Percentiles rank a stretch among this genome's conserved stretches.
Evolutionary conservation across 805 yeast genomes (phyloP).

Genomic region (Cephaloascus albidus): DNA sequence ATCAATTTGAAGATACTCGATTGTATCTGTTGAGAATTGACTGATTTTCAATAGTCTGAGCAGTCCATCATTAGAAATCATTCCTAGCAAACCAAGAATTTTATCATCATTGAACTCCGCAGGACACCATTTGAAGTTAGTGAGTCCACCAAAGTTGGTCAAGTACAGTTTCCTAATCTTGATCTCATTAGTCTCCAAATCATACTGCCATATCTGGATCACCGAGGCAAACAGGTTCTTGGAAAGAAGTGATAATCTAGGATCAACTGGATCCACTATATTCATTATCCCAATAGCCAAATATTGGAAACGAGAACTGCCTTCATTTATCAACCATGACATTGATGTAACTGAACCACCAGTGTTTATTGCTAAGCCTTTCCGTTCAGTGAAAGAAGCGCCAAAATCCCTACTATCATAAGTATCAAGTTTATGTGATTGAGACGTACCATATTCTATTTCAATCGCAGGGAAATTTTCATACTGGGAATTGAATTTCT

Average conservation of each 20-base stretch:
- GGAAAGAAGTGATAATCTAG: constrained; percentile 8
- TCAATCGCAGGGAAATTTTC: no score
- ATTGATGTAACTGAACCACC: constrained; percentile 45
- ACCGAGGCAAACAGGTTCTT: constrained; percentile 14
- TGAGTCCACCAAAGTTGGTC: constrained; percentile 35
- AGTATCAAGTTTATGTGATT: no score
- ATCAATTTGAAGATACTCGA: constrained; percentile 7
- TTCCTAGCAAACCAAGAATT: constrained; percentile 35
- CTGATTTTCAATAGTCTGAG: constrained; percentile 36
- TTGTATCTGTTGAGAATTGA: background rate
- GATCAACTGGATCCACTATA: constrained; percentile 14
- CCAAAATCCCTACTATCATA: no score
- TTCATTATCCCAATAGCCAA: constrained; percentile 44
- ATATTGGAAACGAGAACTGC: constrained; percentile 19
- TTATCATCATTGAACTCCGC: constrained; percentile 15
- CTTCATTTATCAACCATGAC: constrained; percentile 37
- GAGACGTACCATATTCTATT: no score
- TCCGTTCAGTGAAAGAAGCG: no score
- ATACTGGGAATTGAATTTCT: constrained; percentile 11
- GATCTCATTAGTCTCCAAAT: constrained; percentile 15
- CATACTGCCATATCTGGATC: constrained; percentile 35
- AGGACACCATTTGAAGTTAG: constrained; percentile 30
- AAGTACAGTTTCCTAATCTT: constrained; percentile 15
- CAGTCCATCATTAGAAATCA: constrained; percentile 49
- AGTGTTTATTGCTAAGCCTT: constrained; percentile 34